Conservation (phyloP, 164 flowering plant species). For the Chloranthus sessilifolius region DNA sequence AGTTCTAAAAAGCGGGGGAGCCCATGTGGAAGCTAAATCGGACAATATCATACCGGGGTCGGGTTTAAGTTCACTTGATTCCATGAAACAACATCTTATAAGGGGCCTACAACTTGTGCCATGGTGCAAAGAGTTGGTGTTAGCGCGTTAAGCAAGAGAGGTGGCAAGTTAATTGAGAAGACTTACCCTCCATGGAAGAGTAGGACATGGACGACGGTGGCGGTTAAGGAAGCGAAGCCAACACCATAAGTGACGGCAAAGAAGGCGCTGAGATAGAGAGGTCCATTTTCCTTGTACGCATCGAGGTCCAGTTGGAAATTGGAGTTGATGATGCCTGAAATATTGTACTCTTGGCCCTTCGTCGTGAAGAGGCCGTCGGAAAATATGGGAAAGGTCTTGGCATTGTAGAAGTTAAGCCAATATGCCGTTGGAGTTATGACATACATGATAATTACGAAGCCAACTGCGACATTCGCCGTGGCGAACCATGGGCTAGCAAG, state of each 20-base stretch:
- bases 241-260: slow-evolving; percentile 76
- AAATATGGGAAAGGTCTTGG: slow-evolving; percentile 68
- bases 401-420: slow-evolving; percentile 63
- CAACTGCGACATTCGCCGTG: slow-evolving; percentile 73
- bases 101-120: no score
- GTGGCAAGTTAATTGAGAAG: neutral
- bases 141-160: no score
- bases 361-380: slow-evolving; percentile 51
- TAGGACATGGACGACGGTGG: slow-evolving; percentile 57
- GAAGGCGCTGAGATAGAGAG: slow-evolving; percentile 60
- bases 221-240: slow-evolving; percentile 75
- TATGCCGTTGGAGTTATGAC: slow-evolving; percentile 55
- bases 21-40: no score
- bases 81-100: no score
- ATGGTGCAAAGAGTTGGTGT: no score
- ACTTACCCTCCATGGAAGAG: slow-evolving; percentile 75
- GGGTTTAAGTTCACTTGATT: no score
- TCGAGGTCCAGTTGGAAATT: slow-evolving; percentile 49
- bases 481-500: slow-evolving; percentile 94
- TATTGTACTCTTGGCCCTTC: slow-evolving; percentile 45
- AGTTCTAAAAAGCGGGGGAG: no score
- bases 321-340: slow-evolving; percentile 47
- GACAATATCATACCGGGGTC: no score
- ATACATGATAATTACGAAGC: slow-evolving; percentile 56
- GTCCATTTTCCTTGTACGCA: slow-evolving; percentile 55